A percentile compares a stretch with the other conserved stretches of the same genome.
phyloP scores from a whole-genome alignment of 208 protist genomes.

The Acanthamoeba triangularis region DNA sequence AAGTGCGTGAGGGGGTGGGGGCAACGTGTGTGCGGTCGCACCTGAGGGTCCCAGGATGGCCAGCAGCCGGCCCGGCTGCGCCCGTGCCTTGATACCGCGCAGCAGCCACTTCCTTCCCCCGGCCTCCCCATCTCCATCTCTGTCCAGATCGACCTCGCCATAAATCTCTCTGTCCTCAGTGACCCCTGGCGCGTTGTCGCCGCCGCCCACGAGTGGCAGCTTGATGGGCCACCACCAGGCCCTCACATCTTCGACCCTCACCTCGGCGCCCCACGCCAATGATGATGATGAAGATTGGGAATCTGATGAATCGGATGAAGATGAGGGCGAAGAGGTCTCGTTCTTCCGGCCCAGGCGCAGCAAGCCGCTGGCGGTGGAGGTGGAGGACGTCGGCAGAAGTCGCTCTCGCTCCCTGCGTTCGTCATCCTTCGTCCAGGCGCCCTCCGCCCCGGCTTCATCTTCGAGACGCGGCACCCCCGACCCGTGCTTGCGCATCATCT shows the following conservation, averaged over 20 bases:
- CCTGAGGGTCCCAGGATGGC: conserved; percentile 81
- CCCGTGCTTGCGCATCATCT: no score
- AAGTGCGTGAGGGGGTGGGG: neutral
- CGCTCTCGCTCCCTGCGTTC: conserved; percentile 19
- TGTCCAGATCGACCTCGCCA: neutral
- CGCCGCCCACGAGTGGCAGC: neutral
- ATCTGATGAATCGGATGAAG: neutral
- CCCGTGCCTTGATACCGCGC: conserved; percentile 8
- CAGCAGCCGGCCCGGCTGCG: conserved; percentile 60
- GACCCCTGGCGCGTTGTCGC: neutral
- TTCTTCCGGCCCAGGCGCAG: neutral
- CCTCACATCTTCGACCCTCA: neutral
- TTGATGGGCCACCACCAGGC: neutral
- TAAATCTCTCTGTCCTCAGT: neutral
- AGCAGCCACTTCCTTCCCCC: neutral
- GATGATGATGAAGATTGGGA: neutral
- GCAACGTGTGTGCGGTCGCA: neutral
- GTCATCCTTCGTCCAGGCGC: neutral
- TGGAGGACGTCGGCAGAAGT: neutral
- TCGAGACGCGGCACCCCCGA: no score
- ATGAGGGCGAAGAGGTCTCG: neutral
- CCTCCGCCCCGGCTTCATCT: neutral
- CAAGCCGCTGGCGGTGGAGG: neutral
- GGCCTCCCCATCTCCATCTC: neutral
- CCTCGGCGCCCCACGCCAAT: neutral